Conservation (phyloP, 108 stramenopile species). For the Stephanodiscus minutulus region DNA sequence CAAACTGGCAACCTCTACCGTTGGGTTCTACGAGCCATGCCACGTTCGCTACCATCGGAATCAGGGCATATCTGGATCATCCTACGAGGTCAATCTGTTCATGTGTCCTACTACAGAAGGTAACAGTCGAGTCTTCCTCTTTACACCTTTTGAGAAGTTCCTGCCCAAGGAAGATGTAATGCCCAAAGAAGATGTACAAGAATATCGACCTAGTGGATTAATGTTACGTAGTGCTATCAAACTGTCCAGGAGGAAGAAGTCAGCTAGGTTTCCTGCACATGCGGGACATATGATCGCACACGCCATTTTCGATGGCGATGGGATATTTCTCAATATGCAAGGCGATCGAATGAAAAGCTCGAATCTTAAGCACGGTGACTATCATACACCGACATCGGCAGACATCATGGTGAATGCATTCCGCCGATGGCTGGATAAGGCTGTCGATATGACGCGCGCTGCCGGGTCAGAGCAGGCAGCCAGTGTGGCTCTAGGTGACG, state of each 20-base stretch:
- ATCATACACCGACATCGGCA: constrained; percentile 16
- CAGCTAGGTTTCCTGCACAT: neutral
- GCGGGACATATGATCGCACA: constrained; percentile 7
- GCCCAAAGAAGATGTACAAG: too few relatives aligned
- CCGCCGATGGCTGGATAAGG: constrained; percentile 18
- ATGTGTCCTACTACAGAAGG: constrained; percentile 26
- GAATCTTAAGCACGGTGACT: constrained; percentile 5
- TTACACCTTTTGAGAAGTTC: constrained; percentile 17
- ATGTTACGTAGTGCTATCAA: constrained; percentile 11
- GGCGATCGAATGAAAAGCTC: constrained; percentile 16
- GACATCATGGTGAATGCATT: constrained; percentile 21
- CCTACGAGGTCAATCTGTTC: constrained; percentile 20
- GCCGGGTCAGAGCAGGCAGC: neutral
- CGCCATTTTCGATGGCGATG: constrained; percentile 18
- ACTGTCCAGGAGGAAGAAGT: constrained; percentile 4
- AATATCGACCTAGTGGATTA: neutral
- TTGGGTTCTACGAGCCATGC: constrained; percentile 26
- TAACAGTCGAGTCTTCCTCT: constrained; percentile 22
- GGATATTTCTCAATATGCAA: constrained; percentile 13
- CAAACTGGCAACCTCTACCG: constrained; percentile 5
- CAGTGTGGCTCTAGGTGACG: constrained; percentile 3
- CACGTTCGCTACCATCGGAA: constrained; percentile 27
- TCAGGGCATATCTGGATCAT: constrained; percentile 5
- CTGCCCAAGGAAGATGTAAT: neutral
- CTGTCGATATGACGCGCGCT: constrained; percentile 11